Base-by-base conservation (phyloP, 352 stramenopile genomes). In the Pelagophyceae sp. region DNA sequence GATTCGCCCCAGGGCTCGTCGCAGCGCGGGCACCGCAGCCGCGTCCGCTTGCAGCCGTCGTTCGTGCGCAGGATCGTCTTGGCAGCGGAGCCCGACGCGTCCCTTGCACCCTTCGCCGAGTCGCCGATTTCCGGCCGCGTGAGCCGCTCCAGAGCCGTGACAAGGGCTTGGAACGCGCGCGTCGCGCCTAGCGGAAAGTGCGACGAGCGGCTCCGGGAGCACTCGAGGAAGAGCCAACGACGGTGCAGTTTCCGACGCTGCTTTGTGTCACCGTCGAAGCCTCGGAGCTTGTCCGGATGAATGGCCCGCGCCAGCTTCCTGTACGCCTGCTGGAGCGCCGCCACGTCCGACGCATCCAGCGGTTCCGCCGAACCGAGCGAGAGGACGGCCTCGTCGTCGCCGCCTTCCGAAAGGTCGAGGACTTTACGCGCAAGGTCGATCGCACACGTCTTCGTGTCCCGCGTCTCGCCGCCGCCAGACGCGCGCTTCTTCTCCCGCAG, bases 111-210 rank as follows among this genome's bases (percentile, higher is more conserved):
- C 50, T 45, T 37, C 50, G 23, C 64, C n/a, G n/a, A n/a, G n/a
- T n/a, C n/a, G n/a, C n/a, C n/a, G n/a, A n/a, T n/a, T 27, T 79
- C 76, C 20, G 76, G 69, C 15, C 40, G 1, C 64, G 76, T 72
- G 6, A 80, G n/a, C 33, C 33, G 25, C 11, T 80, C 77, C 17
- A 77, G 75, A 3, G 77, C 77, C 25, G 77, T 80, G 33, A 80
- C 77, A 29, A 78, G 54, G 61, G 77, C 67, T 38, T 80, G 77
- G 70, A 80, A 80, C 23, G 77, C 77, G 0, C 58, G 50, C 37
- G 77, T 80, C 32, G 77, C 77, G 37, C 75, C 77, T n/a, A n/a
- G n/a, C n/a, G n/a, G n/a, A n/a, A n/a, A n/a, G n/a, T n/a, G n/a
- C n/a, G n/a, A n/a, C n/a, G n/a, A 31, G 54, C 50, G n/a, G 72